Percentiles rank a stretch among this genome's conserved stretches.
These are phyloP conservation scores for Ceratocystis cubensis DNA, from an alignment of 2,329 filamentous ascomycete genomes.

Conservation along the genomic window DNA sequence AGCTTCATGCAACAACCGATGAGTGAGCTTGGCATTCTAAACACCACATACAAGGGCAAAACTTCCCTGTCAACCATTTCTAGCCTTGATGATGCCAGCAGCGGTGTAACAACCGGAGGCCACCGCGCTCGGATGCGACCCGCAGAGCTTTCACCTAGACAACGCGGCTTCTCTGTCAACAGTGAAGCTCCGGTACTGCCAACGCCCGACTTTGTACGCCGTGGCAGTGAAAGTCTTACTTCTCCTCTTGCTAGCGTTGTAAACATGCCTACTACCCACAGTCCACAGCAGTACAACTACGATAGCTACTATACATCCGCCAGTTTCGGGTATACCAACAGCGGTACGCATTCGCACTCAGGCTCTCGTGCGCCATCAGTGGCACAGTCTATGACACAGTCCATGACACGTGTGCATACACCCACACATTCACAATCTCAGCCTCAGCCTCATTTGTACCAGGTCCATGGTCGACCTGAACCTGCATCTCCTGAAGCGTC, in stretches of 20 bases:
- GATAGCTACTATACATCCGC: slow-evolving; percentile 38
- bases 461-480: slow-evolving; percentile 4
- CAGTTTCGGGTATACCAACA: neutral
- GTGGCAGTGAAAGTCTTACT: slow-evolving; percentile 54
- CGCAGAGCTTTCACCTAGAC: slow-evolving; percentile 38
- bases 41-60: slow-evolving; percentile 52
- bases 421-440: slow-evolving; percentile 7
- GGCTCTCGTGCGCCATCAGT: slow-evolving; percentile 22
- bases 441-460: slow-evolving; percentile 20
- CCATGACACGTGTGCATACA: neutral
- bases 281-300: slow-evolving; percentile 45
- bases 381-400: slow-evolving; percentile 16
- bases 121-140: slow-evolving; percentile 39
- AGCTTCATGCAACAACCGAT: slow-evolving; percentile 61
- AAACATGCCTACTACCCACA: slow-evolving; percentile 27
- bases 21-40: slow-evolving; percentile 61
- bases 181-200: slow-evolving; percentile 52
- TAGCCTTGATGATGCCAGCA: slow-evolving; percentile 37
- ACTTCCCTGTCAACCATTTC: slow-evolving; percentile 46
- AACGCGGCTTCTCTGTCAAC: slow-evolving; percentile 48
- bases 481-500: slow-evolving; percentile 14
- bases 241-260: slow-evolving; percentile 42
- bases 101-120: slow-evolving; percentile 23
- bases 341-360: slow-evolving; percentile 6
- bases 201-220: slow-evolving; percentile 52